phyloP scores from a whole-genome alignment of 345 rosid species.

The Rhodamnia argentea region DNA sequence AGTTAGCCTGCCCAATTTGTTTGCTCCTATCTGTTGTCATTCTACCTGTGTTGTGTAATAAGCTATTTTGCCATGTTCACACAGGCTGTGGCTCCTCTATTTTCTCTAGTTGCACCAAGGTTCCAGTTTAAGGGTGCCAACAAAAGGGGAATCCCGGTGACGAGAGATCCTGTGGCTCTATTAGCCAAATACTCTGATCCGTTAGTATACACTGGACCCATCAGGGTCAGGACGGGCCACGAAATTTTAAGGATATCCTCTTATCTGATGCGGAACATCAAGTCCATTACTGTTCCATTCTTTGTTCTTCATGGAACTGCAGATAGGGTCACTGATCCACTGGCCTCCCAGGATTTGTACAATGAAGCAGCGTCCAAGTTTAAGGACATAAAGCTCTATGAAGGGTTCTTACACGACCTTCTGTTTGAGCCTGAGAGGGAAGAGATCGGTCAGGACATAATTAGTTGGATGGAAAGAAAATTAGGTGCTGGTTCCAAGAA shows the following conservation, averaged over 20 bases:
- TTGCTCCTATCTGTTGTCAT: neutral
- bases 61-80: neutral
- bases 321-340: constrained; percentile 86
- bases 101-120: constrained; percentile 75
- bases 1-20: neutral
- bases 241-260: constrained; percentile 83
- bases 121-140: constrained; percentile 96
- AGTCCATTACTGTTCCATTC: constrained; percentile 65
- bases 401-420: constrained; percentile 89
- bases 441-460: constrained; percentile 76
- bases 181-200: constrained; percentile 88
- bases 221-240: constrained; percentile 91
- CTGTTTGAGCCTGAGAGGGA: constrained; percentile 87
- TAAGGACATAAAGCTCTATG: constrained; percentile 89
- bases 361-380: constrained; percentile 59
- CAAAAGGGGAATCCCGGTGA: constrained; percentile 93
- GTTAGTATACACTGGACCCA: constrained; percentile 94
- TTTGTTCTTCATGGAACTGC: constrained; percentile 92
- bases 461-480: constrained; percentile 78
- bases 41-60: neutral
- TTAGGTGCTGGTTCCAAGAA: constrained; percentile 7
- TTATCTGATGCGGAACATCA: constrained; percentile 57
- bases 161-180: constrained; percentile 91
- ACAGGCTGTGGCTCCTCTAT: constrained; percentile 89
- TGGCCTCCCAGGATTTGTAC: constrained; percentile 83